Conservation (phyloP, 2,329 filamentous ascomycete species). For the Didymella segeticola region DNA sequence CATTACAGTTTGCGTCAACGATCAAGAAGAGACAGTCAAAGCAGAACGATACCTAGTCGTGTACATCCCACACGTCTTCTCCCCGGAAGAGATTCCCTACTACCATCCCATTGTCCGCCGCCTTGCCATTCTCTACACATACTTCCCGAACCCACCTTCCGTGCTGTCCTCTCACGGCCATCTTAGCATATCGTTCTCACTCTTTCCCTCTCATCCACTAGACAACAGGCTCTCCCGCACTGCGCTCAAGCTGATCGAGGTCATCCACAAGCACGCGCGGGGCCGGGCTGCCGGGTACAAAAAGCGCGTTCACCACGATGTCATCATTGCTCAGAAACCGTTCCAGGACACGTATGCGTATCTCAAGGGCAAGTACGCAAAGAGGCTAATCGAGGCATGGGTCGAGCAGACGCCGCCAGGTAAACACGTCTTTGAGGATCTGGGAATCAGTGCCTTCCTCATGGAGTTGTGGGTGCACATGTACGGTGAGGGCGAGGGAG, state of each 20-base stretch:
- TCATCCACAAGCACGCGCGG: conserved; percentile 76
- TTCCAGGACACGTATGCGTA: conserved; percentile 83
- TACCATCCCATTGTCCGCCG: conserved; percentile 83
- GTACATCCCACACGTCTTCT: conserved; percentile 76
- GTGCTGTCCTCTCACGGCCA: conserved; percentile 44
- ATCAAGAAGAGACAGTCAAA: conserved; percentile 36
- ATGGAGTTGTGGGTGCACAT: conserved; percentile 90
- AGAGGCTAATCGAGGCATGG: conserved; percentile 75
- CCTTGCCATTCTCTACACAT: conserved; percentile 78
- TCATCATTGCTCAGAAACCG: conserved; percentile 74
- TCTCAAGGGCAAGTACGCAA: conserved; percentile 81
- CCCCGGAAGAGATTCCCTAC: conserved; percentile 73
- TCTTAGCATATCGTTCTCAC: conserved; percentile 60
- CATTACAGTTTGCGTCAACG: conserved; percentile 5
- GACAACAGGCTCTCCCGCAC: conserved; percentile 68
- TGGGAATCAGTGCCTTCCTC: conserved; percentile 88
- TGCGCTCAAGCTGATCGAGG: conserved; percentile 70
- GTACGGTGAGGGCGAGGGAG: conserved; percentile 60
- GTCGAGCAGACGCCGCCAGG: conserved; percentile 83
- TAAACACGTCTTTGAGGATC: conserved; percentile 95
- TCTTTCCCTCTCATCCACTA: conserved; percentile 51
- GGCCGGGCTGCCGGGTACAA: conserved; percentile 71
- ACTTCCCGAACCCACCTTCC: conserved; percentile 39
- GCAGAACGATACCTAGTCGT: conserved; percentile 66
- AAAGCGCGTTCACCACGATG: conserved; percentile 85